Evolutionary conservation across 73 alveolate species (phyloP), one percentile per base, ranked within the genome.

Genomic region (Tetrahymena elliotti): DNA sequence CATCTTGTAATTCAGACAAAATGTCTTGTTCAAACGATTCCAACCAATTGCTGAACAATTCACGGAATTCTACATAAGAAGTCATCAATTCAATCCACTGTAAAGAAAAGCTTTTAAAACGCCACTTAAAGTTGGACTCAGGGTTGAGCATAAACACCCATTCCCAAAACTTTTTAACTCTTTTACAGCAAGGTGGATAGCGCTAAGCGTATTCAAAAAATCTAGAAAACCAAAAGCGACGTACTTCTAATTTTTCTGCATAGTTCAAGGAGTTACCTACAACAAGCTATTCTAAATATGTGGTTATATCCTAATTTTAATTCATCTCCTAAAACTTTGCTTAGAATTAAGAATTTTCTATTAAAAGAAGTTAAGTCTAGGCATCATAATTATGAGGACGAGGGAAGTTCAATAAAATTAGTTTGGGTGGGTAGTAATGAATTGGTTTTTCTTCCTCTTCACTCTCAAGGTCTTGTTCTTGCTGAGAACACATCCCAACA

Each of bases 131-230:
- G n/a, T 68, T 68, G n/a, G 88, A 68, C 36, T 68, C 88, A n/a
- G 88, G 88, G 38, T 68, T 68, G 88, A 68, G 88, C 88, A 68
- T 68, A 68, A 68, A 68, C n/a, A 68, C 88, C 88, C 88, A 68
- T 31, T 68, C 88, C 88, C 88, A 68, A 31, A 68, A 68, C 36
- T 68, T 68, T 68, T 68, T 68, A 68, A 68, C 88, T 27, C 88
- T n/a, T 68, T 36, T 68, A 16, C 88, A 68, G 38, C 88, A 68
- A 31, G 88, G 88, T 2, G 88, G 88, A 68, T 68, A 68, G 36
- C 88, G 88, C 88, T 68, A 31, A 11, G 88, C 88, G 10, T 68
- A 68, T n/a, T 68, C 88, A 31, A 68, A 68, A 68, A 68, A 68
- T 68, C 88, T 68, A 68, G 88, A 27, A 31, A 68, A 68, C 88